Evolutionary conservation across 1,284 basidiomycete species (phyloP).

Genomic region (Uromyces viciae-fabae): DNA sequence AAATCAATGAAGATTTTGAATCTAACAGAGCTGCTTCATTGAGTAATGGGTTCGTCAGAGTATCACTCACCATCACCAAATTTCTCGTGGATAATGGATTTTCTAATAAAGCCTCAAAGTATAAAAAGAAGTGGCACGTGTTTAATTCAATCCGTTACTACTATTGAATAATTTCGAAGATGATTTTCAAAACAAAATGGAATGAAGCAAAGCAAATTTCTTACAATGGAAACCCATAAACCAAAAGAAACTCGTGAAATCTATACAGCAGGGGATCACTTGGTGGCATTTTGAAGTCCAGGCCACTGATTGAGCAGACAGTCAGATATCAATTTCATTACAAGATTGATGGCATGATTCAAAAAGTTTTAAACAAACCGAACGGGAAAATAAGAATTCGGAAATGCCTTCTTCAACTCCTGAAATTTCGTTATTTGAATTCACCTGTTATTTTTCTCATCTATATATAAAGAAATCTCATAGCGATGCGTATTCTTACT

Average conservation of each 20-base stretch:
- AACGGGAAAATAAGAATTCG: slow-evolving; percentile 13
- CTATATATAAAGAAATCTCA: too few relatives aligned
- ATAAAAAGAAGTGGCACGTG: not conserved
- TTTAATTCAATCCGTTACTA: too few relatives aligned
- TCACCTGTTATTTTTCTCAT: too few relatives aligned
- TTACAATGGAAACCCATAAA: slow-evolving; percentile 30
- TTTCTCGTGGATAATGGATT: slow-evolving; percentile 33
- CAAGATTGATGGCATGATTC: not conserved
- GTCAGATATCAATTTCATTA: not conserved
- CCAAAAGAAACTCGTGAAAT: slow-evolving; percentile 28
- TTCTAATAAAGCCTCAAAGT: not conserved
- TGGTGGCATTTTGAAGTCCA: slow-evolving; percentile 2
- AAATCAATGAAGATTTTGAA: not conserved
- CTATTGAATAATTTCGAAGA: too few relatives aligned
- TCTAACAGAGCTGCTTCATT: not conserved
- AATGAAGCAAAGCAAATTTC: too few relatives aligned
- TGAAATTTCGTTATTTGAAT: too few relatives aligned
- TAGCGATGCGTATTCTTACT: not conserved
- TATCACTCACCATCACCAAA: slow-evolving; percentile 27
- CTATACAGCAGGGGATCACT: slow-evolving; percentile 26
- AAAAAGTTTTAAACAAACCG: slow-evolving; percentile 3
- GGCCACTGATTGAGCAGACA: not conserved
- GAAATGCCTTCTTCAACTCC: slow-evolving; percentile 9
- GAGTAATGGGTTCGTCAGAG: too few relatives aligned
- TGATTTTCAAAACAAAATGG: too few relatives aligned